Evolutionary conservation across 139 green algal species (phyloP), one percentile per base, ranked within the genome.

Genomic region (Picochlorum sp.): DNA sequence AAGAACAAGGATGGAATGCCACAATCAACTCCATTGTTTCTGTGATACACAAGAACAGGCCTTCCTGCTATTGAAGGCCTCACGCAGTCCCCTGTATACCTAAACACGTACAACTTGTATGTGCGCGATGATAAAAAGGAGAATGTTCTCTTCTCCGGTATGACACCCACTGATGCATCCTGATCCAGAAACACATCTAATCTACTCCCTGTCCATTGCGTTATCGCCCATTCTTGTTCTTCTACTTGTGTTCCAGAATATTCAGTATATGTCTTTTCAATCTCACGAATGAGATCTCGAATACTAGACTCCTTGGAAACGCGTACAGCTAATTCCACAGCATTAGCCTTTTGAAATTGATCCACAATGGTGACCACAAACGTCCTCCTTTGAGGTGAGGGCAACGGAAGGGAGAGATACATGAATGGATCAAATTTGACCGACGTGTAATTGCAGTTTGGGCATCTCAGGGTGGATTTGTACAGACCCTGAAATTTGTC

Each of bases 351-450:
- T 45, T 82, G 82, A 51, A 84, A 79, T 21, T 70, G 54, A 41
- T 68, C 52, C 44, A 92, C 52, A 23, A 94, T 65, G n/a, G 78
- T 85, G 37, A 86, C 68, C 13, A 62, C 56, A 28, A 92, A 31
- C 45, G 23, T 63, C 20, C 73, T 63, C 20, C 57, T 75, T 64
- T 70, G 72, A 37, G 74, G 61, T 34, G 57, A 45, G 13, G 92
- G 92, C 65, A 98, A 77, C 2, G 88, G 90, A 68, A 98, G 82
- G 1, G 89, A 90, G 20, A 98, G 74, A 73, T 96, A 97, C 88
- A 96, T 96, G 79, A 96, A 94, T 2, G 92, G 89, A 76, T 98
- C 92, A 65, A 97, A 97, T 65, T 93, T 97, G 54, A 88, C 71
- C 9, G 70, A 86, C 38, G 66, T 70, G 67, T 84, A 77, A 55